These are phyloP conservation scores for Cymbopogon flexuosus DNA, from an alignment of 202 grass and related monocot species.

Conservation along the genomic window DNA sequence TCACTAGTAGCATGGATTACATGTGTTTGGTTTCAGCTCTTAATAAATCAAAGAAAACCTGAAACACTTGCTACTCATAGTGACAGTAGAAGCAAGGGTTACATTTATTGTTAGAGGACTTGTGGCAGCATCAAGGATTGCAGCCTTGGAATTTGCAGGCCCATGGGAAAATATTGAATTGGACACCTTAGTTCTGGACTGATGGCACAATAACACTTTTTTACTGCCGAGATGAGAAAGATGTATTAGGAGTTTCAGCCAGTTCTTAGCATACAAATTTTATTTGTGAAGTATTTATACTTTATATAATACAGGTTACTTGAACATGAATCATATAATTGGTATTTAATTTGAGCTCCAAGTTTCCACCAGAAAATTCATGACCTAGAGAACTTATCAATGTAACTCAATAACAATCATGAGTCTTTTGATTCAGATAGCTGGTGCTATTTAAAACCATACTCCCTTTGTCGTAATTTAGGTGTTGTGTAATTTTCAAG, in stretches of 20 bases:
- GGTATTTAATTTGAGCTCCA: not conserved
- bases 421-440: conserved; percentile 11
- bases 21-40: not conserved
- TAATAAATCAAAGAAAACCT: not conserved
- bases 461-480: not conserved
- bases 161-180: conserved; percentile 1
- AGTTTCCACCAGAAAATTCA: conserved; percentile 7
- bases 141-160: conserved; percentile 5
- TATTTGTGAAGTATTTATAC: not conserved
- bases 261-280: not conserved
- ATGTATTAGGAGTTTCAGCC: not conserved
- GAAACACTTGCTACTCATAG: not conserved
- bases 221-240: not conserved
- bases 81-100: not conserved
- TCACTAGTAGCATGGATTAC: not conserved
- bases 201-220: not conserved
- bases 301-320: not conserved
- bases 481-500: not conserved
- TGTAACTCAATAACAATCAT: not conserved
- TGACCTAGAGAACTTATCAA: not conserved
- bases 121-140: not conserved
- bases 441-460: not conserved
- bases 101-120: not conserved
- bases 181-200: not conserved
- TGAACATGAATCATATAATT: conserved; percentile 10